Base-by-base conservation (phyloP, 202 grass and related monocot genomes). In the Panicum virgatum region DNA sequence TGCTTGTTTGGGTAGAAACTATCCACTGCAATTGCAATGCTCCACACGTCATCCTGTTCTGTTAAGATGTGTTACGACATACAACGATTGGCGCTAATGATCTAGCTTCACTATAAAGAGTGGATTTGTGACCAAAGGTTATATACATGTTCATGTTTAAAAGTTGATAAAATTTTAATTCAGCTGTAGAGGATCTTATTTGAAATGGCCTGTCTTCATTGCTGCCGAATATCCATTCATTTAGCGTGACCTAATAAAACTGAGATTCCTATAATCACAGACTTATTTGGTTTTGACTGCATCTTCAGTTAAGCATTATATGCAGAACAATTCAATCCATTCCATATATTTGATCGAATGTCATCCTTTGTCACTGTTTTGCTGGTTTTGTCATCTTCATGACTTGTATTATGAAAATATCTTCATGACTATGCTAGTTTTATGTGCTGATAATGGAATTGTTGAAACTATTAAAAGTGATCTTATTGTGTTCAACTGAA, bases 151-250 rank as follows among this genome's bases (percentile, higher is more conserved):
- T 73, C 26, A 23, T 50, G 56, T 32, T 78, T 64, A 47, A 11
- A 32, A 34, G 26, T 48, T 64, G 15, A 22, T 54, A 0, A 3
- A 16, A 57, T 47, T n/a, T 53, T 22, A 74, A 47, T 39, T 39
- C 20, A 36, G 45, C 8, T 32, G 7, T 40, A 26, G 37, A 65
- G 22, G 42, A 16, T 60, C 2, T 82, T 54, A 27, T 53, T 79
- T 72, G 64, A 36, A 77, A 72, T 4, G 7, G 22, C 20, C 20
- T 11, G 6, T 32, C 5, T 25, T 85, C 66, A 13, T 44, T 15
- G 16, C 7, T 50, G 58, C 12, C 51, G 59, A 66, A 66, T 52
- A n/a, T 15, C 45, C 61, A 53, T 78, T 40, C 39, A 87, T 69
- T 69, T 9, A 78, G 60, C 22, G 18, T 59, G 59, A 7, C 32